These are phyloP conservation scores for Truncatella angustata DNA, from an alignment of 2,329 filamentous ascomycete genomes.

Conservation along the genomic window DNA sequence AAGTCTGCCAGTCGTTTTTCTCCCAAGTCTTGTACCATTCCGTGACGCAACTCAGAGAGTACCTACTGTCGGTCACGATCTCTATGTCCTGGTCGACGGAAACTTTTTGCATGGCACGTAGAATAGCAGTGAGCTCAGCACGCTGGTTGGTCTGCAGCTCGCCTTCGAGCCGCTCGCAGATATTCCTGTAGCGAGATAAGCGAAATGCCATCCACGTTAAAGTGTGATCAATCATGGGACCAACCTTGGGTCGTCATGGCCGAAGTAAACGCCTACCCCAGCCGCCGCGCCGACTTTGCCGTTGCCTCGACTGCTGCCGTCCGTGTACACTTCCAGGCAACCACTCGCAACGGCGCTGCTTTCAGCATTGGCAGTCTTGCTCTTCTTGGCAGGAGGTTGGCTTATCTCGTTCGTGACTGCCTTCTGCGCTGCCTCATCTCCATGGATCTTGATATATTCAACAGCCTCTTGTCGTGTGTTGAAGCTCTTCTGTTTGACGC, in stretches of 20 bases:
- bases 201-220: background rate
- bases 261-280: conserved; percentile 65
- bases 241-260: conserved; percentile 51
- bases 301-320: conserved; percentile 61
- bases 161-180: conserved; percentile 75
- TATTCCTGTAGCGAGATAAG: conserved; percentile 39
- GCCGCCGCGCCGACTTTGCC: conserved; percentile 53
- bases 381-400: conserved; percentile 33
- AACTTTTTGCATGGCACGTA: conserved; percentile 76
- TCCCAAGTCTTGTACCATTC: conserved; percentile 81
- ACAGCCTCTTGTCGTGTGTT: conserved; percentile 69
- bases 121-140: conserved; percentile 87
- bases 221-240: conserved; percentile 12
- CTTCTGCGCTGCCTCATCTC: conserved; percentile 42
- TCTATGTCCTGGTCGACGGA: conserved; percentile 66
- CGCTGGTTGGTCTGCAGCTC: conserved; percentile 87
- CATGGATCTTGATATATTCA: conserved; percentile 62
- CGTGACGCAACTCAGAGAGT: conserved; percentile 85
- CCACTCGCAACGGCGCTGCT: conserved; percentile 20
- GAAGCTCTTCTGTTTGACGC: conserved; percentile 70
- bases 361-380: conserved; percentile 19
- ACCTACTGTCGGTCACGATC: conserved; percentile 87
- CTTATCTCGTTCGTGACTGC: conserved; percentile 33
- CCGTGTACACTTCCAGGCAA: conserved; percentile 55
- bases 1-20: conserved; percentile 74